Evolutionary conservation across 2,329 filamentous ascomycete genomes (phyloP).

Genomic region (Venturia nashicola): DNA sequence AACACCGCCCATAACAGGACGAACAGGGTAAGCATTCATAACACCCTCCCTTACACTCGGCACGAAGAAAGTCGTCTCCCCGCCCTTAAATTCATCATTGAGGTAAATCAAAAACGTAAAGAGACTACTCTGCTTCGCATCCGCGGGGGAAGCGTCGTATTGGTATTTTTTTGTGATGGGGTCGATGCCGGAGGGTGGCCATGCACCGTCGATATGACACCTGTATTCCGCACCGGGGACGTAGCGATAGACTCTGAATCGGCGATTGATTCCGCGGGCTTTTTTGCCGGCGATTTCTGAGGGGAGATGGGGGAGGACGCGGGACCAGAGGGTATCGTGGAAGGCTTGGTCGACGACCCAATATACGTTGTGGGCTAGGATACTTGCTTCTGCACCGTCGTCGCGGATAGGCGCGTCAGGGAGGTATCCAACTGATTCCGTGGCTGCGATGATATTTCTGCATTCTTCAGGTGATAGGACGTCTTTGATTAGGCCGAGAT

Average conservation of each 20-base stretch:
- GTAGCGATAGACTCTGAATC: constrained; percentile 61
- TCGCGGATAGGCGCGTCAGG: constrained; percentile 56
- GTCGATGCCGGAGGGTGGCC: constrained; percentile 56
- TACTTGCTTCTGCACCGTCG: constrained; percentile 49
- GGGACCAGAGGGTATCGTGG: constrained; percentile 49
- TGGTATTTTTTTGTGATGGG: constrained; percentile 44
- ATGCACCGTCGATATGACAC: constrained; percentile 59
- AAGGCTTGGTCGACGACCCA: constrained; percentile 56
- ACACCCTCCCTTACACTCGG: constrained; percentile 51
- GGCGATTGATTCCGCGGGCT: constrained; percentile 52
- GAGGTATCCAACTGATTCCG: constrained; percentile 52
- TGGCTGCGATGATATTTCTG: constrained; percentile 52
- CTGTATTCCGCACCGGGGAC: constrained; percentile 62
- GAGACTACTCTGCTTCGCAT: constrained; percentile 50
- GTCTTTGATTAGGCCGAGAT: constrained; percentile 46
- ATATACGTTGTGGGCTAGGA: constrained; percentile 63
- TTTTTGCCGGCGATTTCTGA: constrained; percentile 40
- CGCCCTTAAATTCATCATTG: constrained; percentile 60
- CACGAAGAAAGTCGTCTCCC: constrained; percentile 60
- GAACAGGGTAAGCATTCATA: constrained; percentile 57
- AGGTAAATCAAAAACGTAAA: constrained; percentile 60
- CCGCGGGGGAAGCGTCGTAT: constrained; percentile 51
- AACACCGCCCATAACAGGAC: constrained; percentile 55
- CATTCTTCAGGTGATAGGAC: constrained; percentile 52
- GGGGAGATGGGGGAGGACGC: constrained; percentile 48